These are phyloP conservation scores for Euphorbia peplus DNA, from an alignment of 345 rosid genomes.

Conservation along the genomic window DNA sequence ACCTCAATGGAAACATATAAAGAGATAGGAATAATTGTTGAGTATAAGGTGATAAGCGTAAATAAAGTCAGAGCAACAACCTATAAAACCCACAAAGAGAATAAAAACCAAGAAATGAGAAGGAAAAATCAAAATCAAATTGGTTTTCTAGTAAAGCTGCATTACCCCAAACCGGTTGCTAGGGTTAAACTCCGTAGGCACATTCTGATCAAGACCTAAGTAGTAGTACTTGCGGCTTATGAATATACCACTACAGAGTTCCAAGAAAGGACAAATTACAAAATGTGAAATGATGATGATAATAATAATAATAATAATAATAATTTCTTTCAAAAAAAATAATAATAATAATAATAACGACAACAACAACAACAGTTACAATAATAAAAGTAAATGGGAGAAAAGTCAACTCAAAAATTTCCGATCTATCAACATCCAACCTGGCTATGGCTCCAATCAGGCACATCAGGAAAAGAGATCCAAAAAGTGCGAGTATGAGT, in stretches of 20 bases:
- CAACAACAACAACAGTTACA: no score
- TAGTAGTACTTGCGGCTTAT: conserved; percentile 66
- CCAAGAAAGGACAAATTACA: conserved; percentile 24
- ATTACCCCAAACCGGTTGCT: conserved; percentile 68
- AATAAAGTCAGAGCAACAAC: conserved; percentile 71
- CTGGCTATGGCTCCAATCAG: conserved; percentile 89
- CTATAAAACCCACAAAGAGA: conserved; percentile 43
- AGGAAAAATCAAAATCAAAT: background rate
- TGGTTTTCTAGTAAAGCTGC: conserved; percentile 13
- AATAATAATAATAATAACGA: background rate
- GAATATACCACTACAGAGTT: conserved; percentile 77
- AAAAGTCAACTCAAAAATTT: background rate
- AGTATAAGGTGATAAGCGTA: conserved; percentile 89
- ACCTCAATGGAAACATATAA: conserved; percentile 99
- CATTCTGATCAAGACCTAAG: conserved; percentile 47
- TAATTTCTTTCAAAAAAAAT: no score
- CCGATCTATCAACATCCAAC: conserved; percentile 35
- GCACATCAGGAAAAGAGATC: conserved; percentile 85
- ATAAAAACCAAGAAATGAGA: background rate
- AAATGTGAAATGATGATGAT: background rate
- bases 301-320: no score
- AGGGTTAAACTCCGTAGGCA: conserved; percentile 66
- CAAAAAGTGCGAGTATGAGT: conserved; percentile 85
- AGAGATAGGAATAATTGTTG: conserved; percentile 94
- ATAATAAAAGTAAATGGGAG: conserved; percentile 2